Conservation (phyloP, 768 basidiomycete genomes). For the Dioszegia aurantiaca region DNA sequence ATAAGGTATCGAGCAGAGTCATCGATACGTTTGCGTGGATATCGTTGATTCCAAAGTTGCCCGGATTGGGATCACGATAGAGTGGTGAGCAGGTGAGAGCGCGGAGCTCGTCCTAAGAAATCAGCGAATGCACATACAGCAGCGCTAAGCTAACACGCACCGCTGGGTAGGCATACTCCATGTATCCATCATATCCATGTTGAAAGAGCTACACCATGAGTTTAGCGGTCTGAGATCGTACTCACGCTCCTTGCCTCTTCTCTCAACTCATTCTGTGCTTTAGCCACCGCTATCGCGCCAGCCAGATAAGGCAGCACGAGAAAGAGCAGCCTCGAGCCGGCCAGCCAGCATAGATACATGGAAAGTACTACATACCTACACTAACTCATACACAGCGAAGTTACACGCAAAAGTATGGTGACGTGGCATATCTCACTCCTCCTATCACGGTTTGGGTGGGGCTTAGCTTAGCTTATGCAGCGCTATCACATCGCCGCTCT, state of each 20-base stretch:
- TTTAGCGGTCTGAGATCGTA: too few relatives aligned
- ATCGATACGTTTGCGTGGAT: constrained; percentile 88
- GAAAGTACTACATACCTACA: not conserved
- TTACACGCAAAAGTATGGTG: too few relatives aligned
- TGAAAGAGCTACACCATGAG: constrained; percentile 64
- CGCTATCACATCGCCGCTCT: too few relatives aligned
- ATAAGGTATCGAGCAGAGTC: constrained; percentile 62
- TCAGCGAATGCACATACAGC: not conserved
- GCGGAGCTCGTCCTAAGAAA: constrained; percentile 62
- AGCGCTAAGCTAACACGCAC: constrained; percentile 17
- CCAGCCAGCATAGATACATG: not conserved
- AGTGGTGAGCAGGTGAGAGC: constrained; percentile 70
- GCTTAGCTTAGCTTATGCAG: too few relatives aligned
- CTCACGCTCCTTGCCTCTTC: constrained; percentile 19
- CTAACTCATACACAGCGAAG: too few relatives aligned
- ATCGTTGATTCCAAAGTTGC: constrained; percentile 78
- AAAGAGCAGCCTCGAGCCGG: too few relatives aligned
- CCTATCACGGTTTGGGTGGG: too few relatives aligned
- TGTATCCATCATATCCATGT: constrained; percentile 85
- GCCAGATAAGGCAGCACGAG: too few relatives aligned
- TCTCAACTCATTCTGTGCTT: constrained; percentile 9
- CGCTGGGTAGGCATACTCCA: constrained; percentile 61
- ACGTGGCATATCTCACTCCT: too few relatives aligned
- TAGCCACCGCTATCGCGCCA: not conserved
- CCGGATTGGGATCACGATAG: constrained; percentile 51